Evolutionary conservation across 441 rosid species (phyloP), one percentile per base, ranked within the genome.

Genomic region (Melastoma candidum): DNA sequence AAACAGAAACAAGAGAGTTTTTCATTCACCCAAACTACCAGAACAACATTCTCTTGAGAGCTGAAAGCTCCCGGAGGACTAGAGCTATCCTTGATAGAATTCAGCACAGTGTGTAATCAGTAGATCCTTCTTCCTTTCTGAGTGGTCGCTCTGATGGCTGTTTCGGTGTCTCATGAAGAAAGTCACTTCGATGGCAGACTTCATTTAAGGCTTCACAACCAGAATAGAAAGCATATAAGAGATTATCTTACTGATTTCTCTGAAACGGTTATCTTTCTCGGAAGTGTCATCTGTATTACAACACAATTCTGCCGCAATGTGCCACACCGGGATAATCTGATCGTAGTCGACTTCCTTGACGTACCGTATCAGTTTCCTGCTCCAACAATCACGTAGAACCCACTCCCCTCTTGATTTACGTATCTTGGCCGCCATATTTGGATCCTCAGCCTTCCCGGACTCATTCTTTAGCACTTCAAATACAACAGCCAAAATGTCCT

Each of bases 191-290:
- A 53, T 26, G 9, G 26, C 26, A 0, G 56, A 36, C 46, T 7
- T 53, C 56, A 53, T 53, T 26, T 32, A n/a, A 9, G 56, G 56
- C 32, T 52, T n/a, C 56, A 29, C 41, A 2, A 39, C 56, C 11
- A 53, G 26, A 12, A 36, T 12, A 17, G 6, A 53, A 7, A 53
- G 17, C 56, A 39, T 36, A 39, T 53, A 53, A 3, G 46, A 53
- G 12, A 53, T 24, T 24, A 53, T 53, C 46, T 53, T 36, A n/a
- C 56, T 17, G 26, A 53, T 29, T n/a, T 12, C 41, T 46, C 46
- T 12, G 1, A 29, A 0, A 2, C 0, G 26, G 44, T 1, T 11
- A 26, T 32, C 0, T 0, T 0, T 0, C 14, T 11, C 0, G 46
- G 1, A 11, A 11, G 12, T 11, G 9, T n/a, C 12, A 0, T 36